phyloP scores from a whole-genome alignment of 2,329 filamentous ascomycete genomes.

The Hymenoscyphus scutula region DNA sequence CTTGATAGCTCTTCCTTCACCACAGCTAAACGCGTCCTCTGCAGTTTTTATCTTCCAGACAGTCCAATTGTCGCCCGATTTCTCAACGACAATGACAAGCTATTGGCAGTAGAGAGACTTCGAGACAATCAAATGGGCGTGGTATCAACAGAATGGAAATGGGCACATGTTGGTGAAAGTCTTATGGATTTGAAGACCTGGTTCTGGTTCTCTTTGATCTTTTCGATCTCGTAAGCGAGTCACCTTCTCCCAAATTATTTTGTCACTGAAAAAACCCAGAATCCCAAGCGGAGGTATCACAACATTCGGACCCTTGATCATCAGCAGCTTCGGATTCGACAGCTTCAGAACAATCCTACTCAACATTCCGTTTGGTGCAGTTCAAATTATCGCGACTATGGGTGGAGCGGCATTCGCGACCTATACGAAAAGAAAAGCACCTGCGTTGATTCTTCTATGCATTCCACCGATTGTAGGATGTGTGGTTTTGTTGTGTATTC shows the following conservation, averaged over 20 bases:
- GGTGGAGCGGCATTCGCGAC: slow-evolving; percentile 57
- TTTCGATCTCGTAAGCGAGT: slow-evolving; percentile 27
- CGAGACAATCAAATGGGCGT: slow-evolving; percentile 55
- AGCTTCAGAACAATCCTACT: slow-evolving; percentile 57
- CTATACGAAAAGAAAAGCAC: slow-evolving; percentile 55
- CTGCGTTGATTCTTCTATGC: slow-evolving; percentile 52
- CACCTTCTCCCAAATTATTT: slow-evolving; percentile 43
- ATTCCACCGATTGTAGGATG: slow-evolving; percentile 60
- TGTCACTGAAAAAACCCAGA: slow-evolving; percentile 44
- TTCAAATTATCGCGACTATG: slow-evolving; percentile 60
- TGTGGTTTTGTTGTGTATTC: slow-evolving; percentile 53
- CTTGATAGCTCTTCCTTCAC: background rate
- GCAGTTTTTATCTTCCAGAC: slow-evolving; percentile 32
- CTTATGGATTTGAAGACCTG: slow-evolving; percentile 38
- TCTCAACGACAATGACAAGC: slow-evolving; percentile 49
- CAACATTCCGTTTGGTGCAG: slow-evolving; percentile 64
- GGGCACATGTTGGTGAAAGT: slow-evolving; percentile 44
- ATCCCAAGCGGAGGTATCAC: slow-evolving; percentile 61
- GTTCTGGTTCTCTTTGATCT: slow-evolving; percentile 36
- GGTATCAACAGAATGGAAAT: slow-evolving; percentile 51
- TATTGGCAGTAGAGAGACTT: slow-evolving; percentile 53
- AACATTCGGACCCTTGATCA: slow-evolving; percentile 63
- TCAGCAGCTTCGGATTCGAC: slow-evolving; percentile 59
- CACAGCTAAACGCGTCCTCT: background rate
- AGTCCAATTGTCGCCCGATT: slow-evolving; percentile 40